Evolutionary conservation across 108 stramenopile species (phyloP).

Genomic region (Cylindrotheca closterium): DNA sequence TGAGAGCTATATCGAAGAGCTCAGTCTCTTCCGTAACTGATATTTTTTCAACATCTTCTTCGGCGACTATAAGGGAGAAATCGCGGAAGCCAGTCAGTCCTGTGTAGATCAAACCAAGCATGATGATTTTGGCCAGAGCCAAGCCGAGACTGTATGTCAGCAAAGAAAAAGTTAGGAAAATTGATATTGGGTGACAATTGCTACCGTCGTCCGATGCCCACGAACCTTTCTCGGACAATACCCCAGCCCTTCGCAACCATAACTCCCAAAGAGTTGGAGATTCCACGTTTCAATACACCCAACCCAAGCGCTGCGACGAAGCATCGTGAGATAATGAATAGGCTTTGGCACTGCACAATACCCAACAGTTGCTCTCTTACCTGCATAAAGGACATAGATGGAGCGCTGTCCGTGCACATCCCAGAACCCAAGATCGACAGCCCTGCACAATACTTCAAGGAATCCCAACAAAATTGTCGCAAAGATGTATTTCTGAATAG

Average conservation of each 20-base stretch:
- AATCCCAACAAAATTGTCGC: slow-evolving; percentile 61
- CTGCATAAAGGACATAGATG: slow-evolving; percentile 48
- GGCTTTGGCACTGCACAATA: not conserved
- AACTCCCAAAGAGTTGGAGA: slow-evolving; percentile 62
- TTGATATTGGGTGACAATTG: too few species aligned
- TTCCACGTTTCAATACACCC: slow-evolving; percentile 64
- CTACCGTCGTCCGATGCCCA: too few species aligned
- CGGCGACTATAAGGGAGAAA: slow-evolving; percentile 58
- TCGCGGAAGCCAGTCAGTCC: slow-evolving; percentile 56
- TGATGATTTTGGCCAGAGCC: slow-evolving; percentile 53
- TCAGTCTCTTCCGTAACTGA: slow-evolving; percentile 41
- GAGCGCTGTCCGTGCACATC: slow-evolving; percentile 62
- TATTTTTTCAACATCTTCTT: slow-evolving; percentile 52
- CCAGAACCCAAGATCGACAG: slow-evolving; percentile 69
- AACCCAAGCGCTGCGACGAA: slow-evolving; percentile 40
- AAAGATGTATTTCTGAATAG: slow-evolving; percentile 74
- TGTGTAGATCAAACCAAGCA: slow-evolving; percentile 61
- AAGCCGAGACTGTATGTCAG: slow-evolving; percentile 32
- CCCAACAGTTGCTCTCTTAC: slow-evolving; percentile 19
- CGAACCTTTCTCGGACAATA: slow-evolving; percentile 61
- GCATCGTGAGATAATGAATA: not conserved
- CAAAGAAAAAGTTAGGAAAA: too few species aligned
- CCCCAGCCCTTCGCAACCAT: slow-evolving; percentile 86
- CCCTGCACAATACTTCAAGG: slow-evolving; percentile 57
- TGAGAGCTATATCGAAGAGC: slow-evolving; percentile 52